Base-by-base conservation (phyloP, 1,284 basidiomycete species). In the Abortiporus biennis region DNA sequence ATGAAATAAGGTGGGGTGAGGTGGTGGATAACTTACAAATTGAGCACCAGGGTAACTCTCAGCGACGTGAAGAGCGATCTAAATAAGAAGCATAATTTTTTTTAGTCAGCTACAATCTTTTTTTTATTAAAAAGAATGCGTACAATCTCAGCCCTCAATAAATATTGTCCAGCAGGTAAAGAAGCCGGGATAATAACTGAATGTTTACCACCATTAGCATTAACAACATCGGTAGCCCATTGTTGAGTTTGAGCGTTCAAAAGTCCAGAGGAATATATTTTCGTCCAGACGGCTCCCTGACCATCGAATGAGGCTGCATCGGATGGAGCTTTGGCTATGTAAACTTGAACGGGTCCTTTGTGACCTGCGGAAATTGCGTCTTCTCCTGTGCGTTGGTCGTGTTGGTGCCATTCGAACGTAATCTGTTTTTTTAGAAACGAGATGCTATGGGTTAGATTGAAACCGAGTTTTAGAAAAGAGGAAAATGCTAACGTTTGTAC, bases 281-380 rank as follows among this genome's bases (percentile, higher is more conserved):
- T 74, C 32, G 71, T 72, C 69, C 72, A 76, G 22, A 73, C 69
- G n/a, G 67, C 48, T 24, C 68, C 72, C 46, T 68, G 69, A 12
- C 68, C 71, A 45, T 72, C 53, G 54, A 71, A 74, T 1, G 63
- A 48, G 1, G 64, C 66, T 3, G 65, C 71, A 4, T 66, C 63
- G 1, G 66, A 65, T 1, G 71, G 68, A 5, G 71, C 71, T 49
- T 74, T 72, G 36, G 72, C 72, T 42, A 74, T 61, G 51, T 71
- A 75, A 4, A 75, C 71, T 43, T 66, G 67, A 4, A 74, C 70
- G 3, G 71, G 62, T 6, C 71, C 72, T 50, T 72, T 74, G 63
- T 74, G 72, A 2, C 72, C 72, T 22, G 55, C 63, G 23, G 71
- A 71, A 47, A 76, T 74, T 19, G 73, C 54, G 47, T 75, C 73